Evolutionary conservation across 1,284 basidiomycete genomes (phyloP).

Genomic region (Bondarzewia mesenterica): DNA sequence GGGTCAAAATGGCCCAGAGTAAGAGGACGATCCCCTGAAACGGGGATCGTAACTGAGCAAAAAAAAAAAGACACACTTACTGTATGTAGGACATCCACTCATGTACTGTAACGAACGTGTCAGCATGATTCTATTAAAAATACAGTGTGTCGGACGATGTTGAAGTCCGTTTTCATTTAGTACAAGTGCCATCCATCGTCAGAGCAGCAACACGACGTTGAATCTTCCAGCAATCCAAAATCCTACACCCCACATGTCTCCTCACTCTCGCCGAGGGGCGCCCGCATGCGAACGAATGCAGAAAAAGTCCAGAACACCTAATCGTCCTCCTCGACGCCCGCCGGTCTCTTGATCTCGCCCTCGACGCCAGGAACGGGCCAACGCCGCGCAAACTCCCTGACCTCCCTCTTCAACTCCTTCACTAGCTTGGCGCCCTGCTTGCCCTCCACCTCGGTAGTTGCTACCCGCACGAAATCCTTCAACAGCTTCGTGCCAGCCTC

Average conservation of each 20-base stretch:
- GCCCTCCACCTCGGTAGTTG: constrained; percentile 62
- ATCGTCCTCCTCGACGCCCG: constrained; percentile 55
- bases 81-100: no score
- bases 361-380: constrained; percentile 93
- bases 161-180: constrained; percentile 14
- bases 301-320: constrained; percentile 7
- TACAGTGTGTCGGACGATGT: constrained; percentile 11
- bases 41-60: no score
- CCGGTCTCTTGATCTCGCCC: constrained; percentile 50
- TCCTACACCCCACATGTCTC: neutral
- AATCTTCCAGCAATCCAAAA: constrained; percentile 15
- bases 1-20: no score
- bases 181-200: constrained; percentile 1
- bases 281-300: neutral
- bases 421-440: constrained; percentile 70
- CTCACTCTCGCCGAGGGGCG: neutral
- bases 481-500: constrained; percentile 93
- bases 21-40: no score
- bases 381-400: constrained; percentile 70
- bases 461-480: constrained; percentile 91
- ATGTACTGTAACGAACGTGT: no score
- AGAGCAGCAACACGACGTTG: constrained; percentile 11
- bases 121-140: neutral
- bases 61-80: no score
- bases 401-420: constrained; percentile 65